A percentile compares a stretch with the other conserved stretches of the same genome.
Conservation (phyloP, 1,284 basidiomycete genomes). For the Fomitopsis betulina region DNA sequence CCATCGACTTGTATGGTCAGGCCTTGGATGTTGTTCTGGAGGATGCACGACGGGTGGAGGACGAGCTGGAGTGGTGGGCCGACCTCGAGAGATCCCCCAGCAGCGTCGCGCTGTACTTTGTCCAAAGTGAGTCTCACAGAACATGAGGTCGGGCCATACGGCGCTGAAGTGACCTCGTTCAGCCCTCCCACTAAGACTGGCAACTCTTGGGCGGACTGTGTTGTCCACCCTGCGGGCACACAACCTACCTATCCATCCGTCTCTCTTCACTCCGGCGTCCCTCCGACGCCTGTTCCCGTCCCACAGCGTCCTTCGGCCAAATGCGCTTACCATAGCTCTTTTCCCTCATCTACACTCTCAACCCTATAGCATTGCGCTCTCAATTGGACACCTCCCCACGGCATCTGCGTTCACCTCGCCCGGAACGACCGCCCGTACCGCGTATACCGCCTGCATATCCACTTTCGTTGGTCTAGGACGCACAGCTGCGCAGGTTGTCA, state of each 20-base stretch:
- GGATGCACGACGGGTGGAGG: slow-evolving; percentile 60
- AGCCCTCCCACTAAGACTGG: slow-evolving; percentile 59
- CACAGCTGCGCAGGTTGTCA: slow-evolving; percentile 21
- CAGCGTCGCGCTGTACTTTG: slow-evolving; percentile 49
- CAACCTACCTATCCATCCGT: slow-evolving; percentile 43
- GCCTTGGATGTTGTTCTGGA: slow-evolving; percentile 51
- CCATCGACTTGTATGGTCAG: slow-evolving; percentile 55
- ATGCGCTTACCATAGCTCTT: slow-evolving; percentile 45
- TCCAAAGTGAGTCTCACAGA: slow-evolving; percentile 54
- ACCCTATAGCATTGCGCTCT: slow-evolving; percentile 23
- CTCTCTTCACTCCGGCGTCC: slow-evolving; percentile 46
- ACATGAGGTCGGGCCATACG: background rate
- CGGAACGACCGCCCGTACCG: slow-evolving; percentile 15
- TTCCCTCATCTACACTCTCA: slow-evolving; percentile 55
- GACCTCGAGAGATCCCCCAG: slow-evolving; percentile 52
- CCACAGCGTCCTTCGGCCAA: slow-evolving; percentile 37
- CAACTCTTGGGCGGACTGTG: slow-evolving; percentile 38
- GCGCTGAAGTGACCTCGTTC: slow-evolving; percentile 5
- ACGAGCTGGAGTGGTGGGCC: slow-evolving; percentile 75
- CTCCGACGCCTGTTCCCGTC: slow-evolving; percentile 47
- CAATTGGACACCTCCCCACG: slow-evolving; percentile 9
- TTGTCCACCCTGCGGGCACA: slow-evolving; percentile 39
- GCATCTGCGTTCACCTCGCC: slow-evolving; percentile 13
- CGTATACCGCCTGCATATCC: slow-evolving; percentile 9
- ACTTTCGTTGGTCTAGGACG: slow-evolving; percentile 13